These are phyloP conservation scores for Phytophthora pinifolia DNA, from an alignment of 352 stramenopile species.

Conservation along the genomic window DNA sequence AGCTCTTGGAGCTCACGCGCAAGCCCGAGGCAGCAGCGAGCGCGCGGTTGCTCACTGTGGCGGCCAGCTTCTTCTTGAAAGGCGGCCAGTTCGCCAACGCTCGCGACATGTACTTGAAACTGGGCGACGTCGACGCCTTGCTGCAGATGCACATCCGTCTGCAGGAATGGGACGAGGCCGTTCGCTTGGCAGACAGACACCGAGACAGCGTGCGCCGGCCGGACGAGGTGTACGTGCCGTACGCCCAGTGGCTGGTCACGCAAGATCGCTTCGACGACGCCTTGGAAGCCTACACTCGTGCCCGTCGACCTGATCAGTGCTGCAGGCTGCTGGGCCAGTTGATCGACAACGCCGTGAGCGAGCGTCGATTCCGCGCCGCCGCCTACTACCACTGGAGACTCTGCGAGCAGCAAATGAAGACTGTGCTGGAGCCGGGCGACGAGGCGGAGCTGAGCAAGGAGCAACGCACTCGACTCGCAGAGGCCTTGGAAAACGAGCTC, in stretches of 20 bases:
- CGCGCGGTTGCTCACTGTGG: slow-evolving; percentile 49
- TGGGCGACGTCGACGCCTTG: slow-evolving; percentile 81
- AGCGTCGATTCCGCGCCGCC: slow-evolving; percentile 89
- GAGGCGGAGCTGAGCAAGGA: slow-evolving; percentile 24
- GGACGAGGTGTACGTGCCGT: slow-evolving; percentile 91
- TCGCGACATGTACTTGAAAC: slow-evolving; percentile 79
- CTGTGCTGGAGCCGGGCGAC: slow-evolving; percentile 25
- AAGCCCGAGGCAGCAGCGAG: slow-evolving; percentile 48
- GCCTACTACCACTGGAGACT: slow-evolving; percentile 94
- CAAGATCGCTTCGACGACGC: slow-evolving; percentile 94
- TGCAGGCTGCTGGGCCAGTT: slow-evolving; percentile 84
- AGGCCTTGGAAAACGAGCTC: slow-evolving; percentile 65
- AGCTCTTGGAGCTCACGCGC: slow-evolving; percentile 80
- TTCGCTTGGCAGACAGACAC: slow-evolving; percentile 87
- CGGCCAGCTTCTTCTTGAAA: slow-evolving; percentile 68
- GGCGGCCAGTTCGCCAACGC: slow-evolving; percentile 77
- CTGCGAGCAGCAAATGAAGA: slow-evolving; percentile 75
- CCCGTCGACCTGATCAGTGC: slow-evolving; percentile 82
- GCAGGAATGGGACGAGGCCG: slow-evolving; percentile 92
- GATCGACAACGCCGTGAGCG: slow-evolving; percentile 86
- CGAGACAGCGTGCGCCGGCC: slow-evolving; percentile 76
- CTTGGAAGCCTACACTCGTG: slow-evolving; percentile 88
- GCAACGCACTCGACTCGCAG: slow-evolving; percentile 31
- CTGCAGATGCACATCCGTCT: slow-evolving; percentile 90
- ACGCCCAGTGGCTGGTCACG: slow-evolving; percentile 91